Conservation (phyloP, 2,329 filamentous ascomycete genomes). For the Penicillium thymicola region DNA sequence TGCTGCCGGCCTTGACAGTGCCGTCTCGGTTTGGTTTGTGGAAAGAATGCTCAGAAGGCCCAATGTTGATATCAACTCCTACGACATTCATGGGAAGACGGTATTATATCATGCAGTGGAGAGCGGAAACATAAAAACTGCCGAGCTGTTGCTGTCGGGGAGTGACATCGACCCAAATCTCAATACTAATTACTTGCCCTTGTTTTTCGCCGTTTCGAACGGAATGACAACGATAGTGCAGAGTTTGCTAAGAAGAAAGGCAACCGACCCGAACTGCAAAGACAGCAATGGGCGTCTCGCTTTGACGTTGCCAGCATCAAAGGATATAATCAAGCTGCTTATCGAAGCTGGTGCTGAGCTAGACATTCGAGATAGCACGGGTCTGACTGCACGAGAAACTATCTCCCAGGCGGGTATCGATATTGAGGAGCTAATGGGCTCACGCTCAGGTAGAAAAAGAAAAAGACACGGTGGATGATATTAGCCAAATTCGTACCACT, state of each 20-base stretch:
- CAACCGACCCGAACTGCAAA: neutral
- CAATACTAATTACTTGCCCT: neutral
- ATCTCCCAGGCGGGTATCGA: neutral
- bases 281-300: neutral
- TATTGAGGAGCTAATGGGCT: neutral
- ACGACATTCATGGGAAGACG: neutral
- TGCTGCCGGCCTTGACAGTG: neutral
- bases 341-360: neutral
- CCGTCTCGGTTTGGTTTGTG: neutral
- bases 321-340: neutral
- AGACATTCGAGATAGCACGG: neutral
- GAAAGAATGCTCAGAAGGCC: neutral
- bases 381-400: neutral
- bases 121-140: neutral
- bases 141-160: neutral
- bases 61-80: neutral
- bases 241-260: neutral
- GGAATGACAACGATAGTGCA: neutral
- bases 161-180: neutral
- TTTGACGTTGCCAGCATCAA: neutral
- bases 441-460: no score
- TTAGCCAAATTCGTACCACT: neutral
- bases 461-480: neutral
- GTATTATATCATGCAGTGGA: neutral
- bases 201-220: neutral